Percentiles rank a stretch among this genome's conserved stretches.
Conservation (phyloP, 805 yeast species). For the Metschnikowia borealis region DNA sequence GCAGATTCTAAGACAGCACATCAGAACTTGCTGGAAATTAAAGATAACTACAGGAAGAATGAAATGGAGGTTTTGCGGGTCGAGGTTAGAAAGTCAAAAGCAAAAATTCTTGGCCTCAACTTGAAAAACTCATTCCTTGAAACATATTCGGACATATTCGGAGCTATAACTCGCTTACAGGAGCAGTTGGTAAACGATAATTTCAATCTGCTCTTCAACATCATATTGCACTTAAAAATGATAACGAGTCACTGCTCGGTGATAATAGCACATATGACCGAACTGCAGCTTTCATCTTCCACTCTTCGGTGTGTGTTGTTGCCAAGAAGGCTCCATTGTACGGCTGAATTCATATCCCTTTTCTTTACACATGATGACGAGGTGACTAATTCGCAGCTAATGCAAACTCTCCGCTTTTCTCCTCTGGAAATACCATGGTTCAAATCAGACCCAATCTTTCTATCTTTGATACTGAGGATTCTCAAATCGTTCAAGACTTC, state of each 20-base stretch:
- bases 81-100: not conserved
- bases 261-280: not conserved
- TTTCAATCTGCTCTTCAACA: not conserved
- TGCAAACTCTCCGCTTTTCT: slow-evolving; percentile 86
- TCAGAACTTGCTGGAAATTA: not conserved
- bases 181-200: not conserved
- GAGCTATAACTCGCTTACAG: not conserved
- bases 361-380: slow-evolving; percentile 28
- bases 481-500: slow-evolving; percentile 85
- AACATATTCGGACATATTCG: not conserved
- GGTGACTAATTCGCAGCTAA: slow-evolving; percentile 89
- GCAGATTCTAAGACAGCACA: not conserved
- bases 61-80: slow-evolving; percentile 2
- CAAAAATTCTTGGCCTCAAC: not conserved
- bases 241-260: not conserved
- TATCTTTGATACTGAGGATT: slow-evolving; percentile 76
- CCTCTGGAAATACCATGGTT: slow-evolving; percentile 93
- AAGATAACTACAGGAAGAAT: not conserved
- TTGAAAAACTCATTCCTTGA: not conserved
- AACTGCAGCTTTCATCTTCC: not conserved
- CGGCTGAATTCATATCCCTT: not conserved
- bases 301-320: not conserved
- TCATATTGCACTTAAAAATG: not conserved
- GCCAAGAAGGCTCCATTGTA: not conserved
- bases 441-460: slow-evolving; percentile 83